Conservation (phyloP, 345 rosid genomes). For the Eucalyptus lansdowneana region DNA sequence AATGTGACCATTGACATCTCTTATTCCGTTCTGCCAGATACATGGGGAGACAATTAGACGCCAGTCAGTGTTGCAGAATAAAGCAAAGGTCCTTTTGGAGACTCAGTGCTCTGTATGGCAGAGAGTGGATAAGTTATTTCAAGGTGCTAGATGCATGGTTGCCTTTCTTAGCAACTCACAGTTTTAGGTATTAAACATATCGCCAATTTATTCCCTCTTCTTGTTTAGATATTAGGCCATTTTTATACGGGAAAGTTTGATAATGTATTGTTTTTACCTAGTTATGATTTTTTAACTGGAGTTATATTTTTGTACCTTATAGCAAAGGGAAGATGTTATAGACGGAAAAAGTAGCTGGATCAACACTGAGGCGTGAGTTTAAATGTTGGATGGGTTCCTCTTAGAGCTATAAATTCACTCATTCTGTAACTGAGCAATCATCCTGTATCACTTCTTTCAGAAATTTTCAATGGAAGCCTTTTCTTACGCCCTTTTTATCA, state of each 20-base stretch:
- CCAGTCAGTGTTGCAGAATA: slow-evolving; percentile 52
- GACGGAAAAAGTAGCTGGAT: background rate
- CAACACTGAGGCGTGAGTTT: background rate
- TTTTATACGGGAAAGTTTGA: background rate
- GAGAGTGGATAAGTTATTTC: slow-evolving; percentile 73
- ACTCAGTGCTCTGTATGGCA: slow-evolving; percentile 69
- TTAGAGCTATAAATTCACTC: background rate
- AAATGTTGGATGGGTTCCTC: background rate
- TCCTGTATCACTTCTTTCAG: background rate
- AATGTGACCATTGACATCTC: background rate
- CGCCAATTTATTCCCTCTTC: background rate
- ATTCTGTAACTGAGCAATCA: background rate
- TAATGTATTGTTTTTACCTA: background rate
- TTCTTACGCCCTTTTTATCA: background rate
- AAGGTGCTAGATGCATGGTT: slow-evolving; percentile 81
- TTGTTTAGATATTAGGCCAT: background rate
- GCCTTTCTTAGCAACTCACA: slow-evolving; percentile 90
- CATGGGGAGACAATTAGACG: slow-evolving; percentile 80
- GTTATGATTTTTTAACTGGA: background rate
- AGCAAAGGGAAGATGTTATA: background rate
- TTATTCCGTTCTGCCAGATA: slow-evolving; percentile 32
- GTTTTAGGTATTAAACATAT: slow-evolving; percentile 19
- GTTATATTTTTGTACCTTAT: background rate
- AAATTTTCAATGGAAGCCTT: background rate
- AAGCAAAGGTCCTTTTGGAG: slow-evolving; percentile 63